phyloP scores from a whole-genome alignment of 768 basidiomycete genomes.

The Phaeotremella skinneri region DNA sequence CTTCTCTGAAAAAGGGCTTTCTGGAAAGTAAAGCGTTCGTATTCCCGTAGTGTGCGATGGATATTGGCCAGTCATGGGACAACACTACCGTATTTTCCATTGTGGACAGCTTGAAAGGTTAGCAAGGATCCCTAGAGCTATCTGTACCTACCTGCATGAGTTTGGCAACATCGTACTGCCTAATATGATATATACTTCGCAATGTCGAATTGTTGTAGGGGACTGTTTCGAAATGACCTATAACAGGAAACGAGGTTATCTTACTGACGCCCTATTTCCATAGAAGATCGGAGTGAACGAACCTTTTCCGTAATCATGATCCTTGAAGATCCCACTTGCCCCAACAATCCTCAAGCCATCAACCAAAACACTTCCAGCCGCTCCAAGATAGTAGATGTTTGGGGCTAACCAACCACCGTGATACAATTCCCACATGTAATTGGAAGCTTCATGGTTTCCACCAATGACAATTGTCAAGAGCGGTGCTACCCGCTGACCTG shows the following conservation, averaged over 20 bases:
- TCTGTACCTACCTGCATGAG: slow-evolving; percentile 58
- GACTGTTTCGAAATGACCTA: slow-evolving; percentile 71
- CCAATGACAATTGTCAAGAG: slow-evolving; percentile 90
- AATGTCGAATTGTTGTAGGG: slow-evolving; percentile 74
- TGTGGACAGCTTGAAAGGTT: slow-evolving; percentile 24
- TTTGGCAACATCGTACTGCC: slow-evolving; percentile 77
- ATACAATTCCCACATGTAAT: slow-evolving; percentile 96
- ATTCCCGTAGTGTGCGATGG: slow-evolving; percentile 79
- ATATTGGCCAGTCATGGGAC: slow-evolving; percentile 94
- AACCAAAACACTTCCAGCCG: slow-evolving; percentile 81
- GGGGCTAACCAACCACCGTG: slow-evolving; percentile 96
- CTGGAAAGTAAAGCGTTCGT: slow-evolving; percentile 62
- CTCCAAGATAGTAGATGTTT: slow-evolving; percentile 93
- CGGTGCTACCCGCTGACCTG: slow-evolving; percentile 74
- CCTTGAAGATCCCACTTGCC: slow-evolving; percentile 86
- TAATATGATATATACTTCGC: slow-evolving; percentile 84
- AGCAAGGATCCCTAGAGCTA: background rate
- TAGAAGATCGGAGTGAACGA: slow-evolving; percentile 15
- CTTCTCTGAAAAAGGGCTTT: slow-evolving; percentile 73
- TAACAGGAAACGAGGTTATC: background rate
- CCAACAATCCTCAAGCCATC: slow-evolving; percentile 87
- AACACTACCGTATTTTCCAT: slow-evolving; percentile 63
- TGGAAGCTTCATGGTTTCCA: slow-evolving; percentile 96
- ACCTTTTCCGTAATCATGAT: slow-evolving; percentile 68
- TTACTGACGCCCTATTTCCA: background rate